Base-by-base conservation (phyloP, 495 filamentous ascomycete species). In the Aspergillus olivimuriae region DNA sequence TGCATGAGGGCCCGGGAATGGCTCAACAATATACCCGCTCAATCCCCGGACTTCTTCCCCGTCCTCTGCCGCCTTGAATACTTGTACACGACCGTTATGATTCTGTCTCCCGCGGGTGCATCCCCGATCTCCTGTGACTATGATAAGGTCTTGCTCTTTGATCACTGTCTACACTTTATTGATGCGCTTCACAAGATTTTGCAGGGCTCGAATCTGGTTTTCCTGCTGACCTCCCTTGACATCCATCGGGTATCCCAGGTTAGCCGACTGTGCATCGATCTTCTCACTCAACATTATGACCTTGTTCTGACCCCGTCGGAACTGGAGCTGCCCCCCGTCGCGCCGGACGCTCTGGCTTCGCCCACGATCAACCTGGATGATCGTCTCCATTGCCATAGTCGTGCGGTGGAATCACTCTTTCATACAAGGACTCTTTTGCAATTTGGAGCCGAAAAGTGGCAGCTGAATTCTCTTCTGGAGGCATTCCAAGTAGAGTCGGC, bases 71-170 rank as follows among this genome's bases (percentile, higher is more conserved):
- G 86, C 39, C 74, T 92, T 12, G 90, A 96, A 62, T 61, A 88
- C 42, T 72, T 89, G 9, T 96, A 92, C 61, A 87, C 83, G 50
- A 89, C 82, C 46, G 80, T 94, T 34, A 85, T 92, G 60, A 81
- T 88, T 43, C 69, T 94, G 7, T 86, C 88, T 2, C 85, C 88
- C 1, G 83, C 80, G 17, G 75, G 80, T 3, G 69, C 80, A 49
- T 73, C 78, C n/a, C 79, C 83, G 4, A 62, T 69, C 0, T 70
- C 84, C 19, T 77, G 74, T 20, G 72, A 81, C 10, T 86, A 87
- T 52, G 84, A 76, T 31, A 81, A 83, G 50, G 64, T 78, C 8
- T 71, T 92, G 23, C 82, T 95, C 26, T 94, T 94, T 57, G 87
- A 91, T 49, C 81, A 87, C 51, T 81, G 78, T 52, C 77, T 91